These are phyloP conservation scores for Malassezia pachydermatis DNA, from an alignment of 1,284 basidiomycete genomes.

Conservation along the genomic window DNA sequence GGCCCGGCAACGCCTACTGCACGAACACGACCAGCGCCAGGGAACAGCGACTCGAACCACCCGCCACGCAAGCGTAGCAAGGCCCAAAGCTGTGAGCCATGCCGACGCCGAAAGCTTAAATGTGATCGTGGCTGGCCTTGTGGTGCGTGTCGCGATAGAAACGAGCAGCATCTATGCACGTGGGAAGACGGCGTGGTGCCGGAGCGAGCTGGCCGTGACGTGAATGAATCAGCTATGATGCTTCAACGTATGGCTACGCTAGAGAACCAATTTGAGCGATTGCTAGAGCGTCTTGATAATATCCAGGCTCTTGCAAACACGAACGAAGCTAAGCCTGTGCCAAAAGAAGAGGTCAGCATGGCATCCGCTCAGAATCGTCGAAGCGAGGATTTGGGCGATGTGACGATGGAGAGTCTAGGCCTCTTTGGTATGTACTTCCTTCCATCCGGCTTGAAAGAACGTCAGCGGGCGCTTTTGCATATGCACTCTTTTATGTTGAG, in stretches of 20 bases:
- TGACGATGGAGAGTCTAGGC: conserved; percentile 10
- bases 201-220: conserved; percentile 27
- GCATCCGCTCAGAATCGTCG: too few relatives aligned
- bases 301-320: neutral
- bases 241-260: conserved; percentile 28
- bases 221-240: conserved; percentile 17
- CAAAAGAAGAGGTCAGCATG: neutral
- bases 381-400: neutral
- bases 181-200: conserved; percentile 39
- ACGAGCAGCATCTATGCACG: conserved; percentile 34
- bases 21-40: too few relatives aligned
- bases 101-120: conserved; percentile 38
- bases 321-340: neutral
- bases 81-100: conserved; percentile 37
- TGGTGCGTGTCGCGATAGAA: conserved; percentile 42
- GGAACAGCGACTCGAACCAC: neutral
- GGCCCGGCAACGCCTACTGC: too few relatives aligned
- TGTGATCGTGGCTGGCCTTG: conserved; percentile 41
- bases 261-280: conserved; percentile 28
- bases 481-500: conserved; percentile 23
- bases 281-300: conserved; percentile 23
- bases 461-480: conserved; percentile 23
- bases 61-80: conserved; percentile 30
- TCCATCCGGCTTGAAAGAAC: conserved; percentile 18
- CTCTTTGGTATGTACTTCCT: conserved; percentile 25